Conservation (phyloP, 2,329 filamentous ascomycete genomes). For the Neopestalotiopsis rosae region DNA sequence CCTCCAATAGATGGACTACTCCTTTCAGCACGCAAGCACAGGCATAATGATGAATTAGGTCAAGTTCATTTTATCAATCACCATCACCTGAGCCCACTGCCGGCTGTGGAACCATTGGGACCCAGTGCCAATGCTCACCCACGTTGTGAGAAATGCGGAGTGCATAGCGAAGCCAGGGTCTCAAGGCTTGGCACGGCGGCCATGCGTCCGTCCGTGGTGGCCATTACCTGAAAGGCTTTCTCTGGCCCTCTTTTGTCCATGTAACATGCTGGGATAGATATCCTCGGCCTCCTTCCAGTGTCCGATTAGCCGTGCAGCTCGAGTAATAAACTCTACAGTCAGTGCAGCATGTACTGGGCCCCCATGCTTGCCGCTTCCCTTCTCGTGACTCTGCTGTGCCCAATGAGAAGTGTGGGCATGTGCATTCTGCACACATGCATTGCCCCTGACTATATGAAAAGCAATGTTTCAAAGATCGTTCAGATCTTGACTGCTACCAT, state of each 20-base stretch:
- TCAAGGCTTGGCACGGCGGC: slow-evolving; percentile 5
- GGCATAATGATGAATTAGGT: neutral
- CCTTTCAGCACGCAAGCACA: neutral
- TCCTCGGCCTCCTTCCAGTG: neutral
- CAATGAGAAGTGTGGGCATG: neutral
- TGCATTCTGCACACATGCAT: neutral
- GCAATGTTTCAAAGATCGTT: neutral
- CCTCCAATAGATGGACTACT: slow-evolving; percentile 9
- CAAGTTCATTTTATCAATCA: neutral
- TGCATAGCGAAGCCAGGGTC: slow-evolving; percentile 8
- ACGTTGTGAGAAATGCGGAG: slow-evolving; percentile 8
- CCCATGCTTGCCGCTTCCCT: neutral
- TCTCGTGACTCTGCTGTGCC: neutral
- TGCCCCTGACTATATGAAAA: slow-evolving; percentile 2
- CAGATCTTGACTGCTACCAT: neutral
- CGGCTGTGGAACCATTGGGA: neutral
- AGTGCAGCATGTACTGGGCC: neutral
- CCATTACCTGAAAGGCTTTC: slow-evolving; percentile 1
- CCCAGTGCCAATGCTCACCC: neutral
- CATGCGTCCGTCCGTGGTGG: neutral
- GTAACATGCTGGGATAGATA: neutral
- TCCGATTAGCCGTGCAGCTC: neutral
- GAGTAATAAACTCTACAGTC: neutral
- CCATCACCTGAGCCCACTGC: slow-evolving; percentile 1
- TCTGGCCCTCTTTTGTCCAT: too few relatives aligned